These are phyloP conservation scores for Penicillium sp. DNA, from an alignment of 2,329 filamentous ascomycete genomes.

Conservation along the genomic window DNA sequence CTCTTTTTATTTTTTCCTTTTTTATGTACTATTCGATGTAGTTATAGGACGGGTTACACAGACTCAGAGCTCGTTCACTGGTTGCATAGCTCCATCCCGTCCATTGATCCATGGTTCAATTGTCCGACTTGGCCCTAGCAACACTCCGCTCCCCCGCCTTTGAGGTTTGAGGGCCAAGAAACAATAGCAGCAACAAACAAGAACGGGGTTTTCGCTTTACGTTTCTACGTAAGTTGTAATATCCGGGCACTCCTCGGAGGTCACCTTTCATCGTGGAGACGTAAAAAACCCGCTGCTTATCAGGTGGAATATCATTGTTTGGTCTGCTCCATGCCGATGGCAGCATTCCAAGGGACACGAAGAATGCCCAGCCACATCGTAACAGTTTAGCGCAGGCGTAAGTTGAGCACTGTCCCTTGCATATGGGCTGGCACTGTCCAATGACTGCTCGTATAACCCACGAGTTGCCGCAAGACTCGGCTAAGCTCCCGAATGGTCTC, in stretches of 20 bases:
- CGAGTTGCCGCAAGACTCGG: neutral
- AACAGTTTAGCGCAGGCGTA: constrained; percentile 2
- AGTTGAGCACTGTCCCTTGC: neutral
- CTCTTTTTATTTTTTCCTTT: neutral
- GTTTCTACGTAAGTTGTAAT: too few species aligned
- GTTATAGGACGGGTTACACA: neutral
- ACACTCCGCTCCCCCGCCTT: constrained; percentile 1
- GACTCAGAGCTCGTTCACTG: too few species aligned
- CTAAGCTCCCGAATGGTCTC: neutral
- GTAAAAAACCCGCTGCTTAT: too few species aligned
- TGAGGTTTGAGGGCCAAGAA: constrained; percentile 3
- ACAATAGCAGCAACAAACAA: neutral
- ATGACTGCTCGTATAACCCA: neutral
- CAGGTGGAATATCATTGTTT: neutral
- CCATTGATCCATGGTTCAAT: constrained; percentile 1
- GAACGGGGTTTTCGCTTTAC: neutral
- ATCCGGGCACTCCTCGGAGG: too few species aligned
- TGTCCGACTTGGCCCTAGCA: constrained; percentile 3
- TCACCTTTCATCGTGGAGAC: too few species aligned
- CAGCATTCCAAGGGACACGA: constrained; percentile 10
- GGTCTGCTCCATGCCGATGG: neutral
- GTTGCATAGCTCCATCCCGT: neutral
- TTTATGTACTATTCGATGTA: neutral
- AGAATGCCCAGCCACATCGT: constrained; percentile 11
- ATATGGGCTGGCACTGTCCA: neutral